Evolutionary conservation across 2,329 filamentous ascomycete species (phyloP), one percentile per base, ranked within the genome.

Genomic region (Pseudocercospora pini-densiflorae): DNA sequence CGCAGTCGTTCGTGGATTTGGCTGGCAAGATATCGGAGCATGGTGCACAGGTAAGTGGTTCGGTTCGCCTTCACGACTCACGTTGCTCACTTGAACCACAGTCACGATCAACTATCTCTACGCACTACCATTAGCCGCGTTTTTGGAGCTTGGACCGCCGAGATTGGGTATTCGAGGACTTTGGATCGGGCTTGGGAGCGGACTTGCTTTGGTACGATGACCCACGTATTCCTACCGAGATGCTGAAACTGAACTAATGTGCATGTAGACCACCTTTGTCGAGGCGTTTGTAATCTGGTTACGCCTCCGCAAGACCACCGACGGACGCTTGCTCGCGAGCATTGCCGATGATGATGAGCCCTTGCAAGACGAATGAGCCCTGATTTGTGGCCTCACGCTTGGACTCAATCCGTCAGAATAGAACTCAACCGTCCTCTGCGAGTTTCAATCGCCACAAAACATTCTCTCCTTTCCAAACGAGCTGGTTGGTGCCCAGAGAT

Each of bases 21-120:
- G 79, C 0, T 74, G 77, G 64, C 79, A 81, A 65, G 74, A 72
- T 1, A 77, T 81, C 5, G 79, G 78, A 6, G 79, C 79, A 0
- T 79, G 75, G 68, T 75, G 51, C 51, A 54, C 51, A 6, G 47
- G 47, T 24, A 24, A 23, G 47, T 12, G 19, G 3, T 16, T 1
- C n/a, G n/a, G n/a, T n/a, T n/a, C n/a, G n/a, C 19, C 7, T 24
- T n/a, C 19, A 24, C 1, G 24, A 5, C n/a, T 14, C 36, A 4
- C 14, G 2, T 12, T 77, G 12, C 55, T 59, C 2, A 59, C 16
- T 14, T 24, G 2, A 2, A 59, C 63, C 19, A 80, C 78, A 60
- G 62, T 81, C 16, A 72, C 75, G 2, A 77, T 80, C 2, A 79
- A 80, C 36, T 81, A 81, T 61, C 59, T 76, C 5, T 73, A 79